A percentile compares a stretch with the other conserved stretches of the same genome.
These are phyloP conservation scores for Leucaena leucocephala DNA, from an alignment of 306 rosid species.

Conservation along the genomic window DNA sequence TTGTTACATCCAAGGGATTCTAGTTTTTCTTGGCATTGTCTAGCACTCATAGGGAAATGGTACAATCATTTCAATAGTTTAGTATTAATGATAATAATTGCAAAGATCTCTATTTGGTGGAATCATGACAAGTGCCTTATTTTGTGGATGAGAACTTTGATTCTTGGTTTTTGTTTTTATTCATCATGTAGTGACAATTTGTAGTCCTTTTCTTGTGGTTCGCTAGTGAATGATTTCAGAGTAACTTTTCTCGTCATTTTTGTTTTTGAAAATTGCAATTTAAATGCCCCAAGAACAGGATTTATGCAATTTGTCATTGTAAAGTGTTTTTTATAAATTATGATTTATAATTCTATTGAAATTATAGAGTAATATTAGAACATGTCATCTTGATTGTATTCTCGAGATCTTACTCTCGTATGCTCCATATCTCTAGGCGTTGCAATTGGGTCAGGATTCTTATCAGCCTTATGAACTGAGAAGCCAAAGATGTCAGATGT, in stretches of 20 bases:
- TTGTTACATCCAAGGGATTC: neutral
- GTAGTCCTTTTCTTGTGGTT: neutral
- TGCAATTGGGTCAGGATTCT: constrained; percentile 86
- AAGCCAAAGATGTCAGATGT: constrained; percentile 95
- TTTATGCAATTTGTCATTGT: neutral
- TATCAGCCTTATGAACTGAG: constrained; percentile 66
- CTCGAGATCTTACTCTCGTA: constrained; percentile 1
- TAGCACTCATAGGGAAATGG: neutral
- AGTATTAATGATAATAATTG: neutral
- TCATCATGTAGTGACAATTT: neutral
- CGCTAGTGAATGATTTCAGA: neutral
- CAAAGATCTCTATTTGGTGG: neutral
- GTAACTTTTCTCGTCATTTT: neutral
- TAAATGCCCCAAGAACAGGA: neutral
- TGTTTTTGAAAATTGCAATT: neutral
- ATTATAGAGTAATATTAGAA: neutral
- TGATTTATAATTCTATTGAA: neutral
- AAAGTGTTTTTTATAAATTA: neutral
- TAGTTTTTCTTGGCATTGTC: neutral
- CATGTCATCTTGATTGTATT: constrained; percentile 4
- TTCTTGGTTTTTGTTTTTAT: neutral
- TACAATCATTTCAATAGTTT: neutral
- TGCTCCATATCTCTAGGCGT: constrained; percentile 58
- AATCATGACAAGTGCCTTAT: neutral
- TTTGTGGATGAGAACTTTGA: neutral